These are phyloP conservation scores for Beauveria sp. DNA, from an alignment of 2,329 filamentous ascomycete genomes.

Conservation along the genomic window DNA sequence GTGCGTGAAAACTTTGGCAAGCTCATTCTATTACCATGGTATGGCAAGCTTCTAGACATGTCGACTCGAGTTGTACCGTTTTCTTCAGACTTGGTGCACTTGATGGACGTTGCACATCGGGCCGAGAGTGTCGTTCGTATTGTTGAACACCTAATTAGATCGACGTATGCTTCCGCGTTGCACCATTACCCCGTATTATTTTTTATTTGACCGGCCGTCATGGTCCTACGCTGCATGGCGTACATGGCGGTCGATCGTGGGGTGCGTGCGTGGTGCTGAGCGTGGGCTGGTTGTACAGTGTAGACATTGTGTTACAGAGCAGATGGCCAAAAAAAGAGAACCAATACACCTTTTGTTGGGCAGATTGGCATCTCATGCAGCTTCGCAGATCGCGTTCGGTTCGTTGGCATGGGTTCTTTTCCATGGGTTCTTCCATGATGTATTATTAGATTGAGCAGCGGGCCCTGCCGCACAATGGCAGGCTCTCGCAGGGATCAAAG, in stretches of 20 bases:
- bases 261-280: background rate
- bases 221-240: background rate
- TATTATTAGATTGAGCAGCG: constrained; percentile 7
- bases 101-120: background rate
- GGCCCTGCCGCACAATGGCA: constrained; percentile 4
- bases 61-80: background rate
- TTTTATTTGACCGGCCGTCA: background rate
- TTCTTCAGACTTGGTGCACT: background rate
- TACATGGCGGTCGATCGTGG: background rate
- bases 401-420: background rate
- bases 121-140: background rate
- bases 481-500: background rate
- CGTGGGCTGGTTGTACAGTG: too few species aligned
- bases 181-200: background rate
- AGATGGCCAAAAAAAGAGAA: background rate
- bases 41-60: background rate
- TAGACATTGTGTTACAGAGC: background rate
- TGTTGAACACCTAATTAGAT: background rate
- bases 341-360: background rate
- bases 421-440: background rate
- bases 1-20: too few species aligned
- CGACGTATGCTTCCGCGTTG: background rate
- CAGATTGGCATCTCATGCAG: background rate
- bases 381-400: background rate
- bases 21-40: background rate